Evolutionary conservation across 2,329 filamentous ascomycete genomes (phyloP).

Genomic region (Pseudofabraea citricarpa): DNA sequence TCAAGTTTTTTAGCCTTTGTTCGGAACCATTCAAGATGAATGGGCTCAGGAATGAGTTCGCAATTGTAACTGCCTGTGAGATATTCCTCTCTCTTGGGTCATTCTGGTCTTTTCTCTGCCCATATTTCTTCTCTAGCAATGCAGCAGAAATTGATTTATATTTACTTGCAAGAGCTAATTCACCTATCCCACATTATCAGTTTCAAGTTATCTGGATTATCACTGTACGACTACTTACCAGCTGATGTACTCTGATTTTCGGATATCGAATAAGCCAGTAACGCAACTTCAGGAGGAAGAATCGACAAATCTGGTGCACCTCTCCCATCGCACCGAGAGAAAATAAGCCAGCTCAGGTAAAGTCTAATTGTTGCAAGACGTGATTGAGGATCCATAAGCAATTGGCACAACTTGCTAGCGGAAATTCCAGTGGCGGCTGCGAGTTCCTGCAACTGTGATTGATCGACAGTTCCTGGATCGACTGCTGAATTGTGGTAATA

Average conservation of each 20-base stretch:
- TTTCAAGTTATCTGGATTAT: no score
- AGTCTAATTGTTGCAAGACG: constrained; percentile 7
- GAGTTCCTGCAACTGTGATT: constrained; percentile 7
- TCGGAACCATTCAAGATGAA: constrained; percentile 4
- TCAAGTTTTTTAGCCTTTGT: constrained; percentile 6
- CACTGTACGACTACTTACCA: no score
- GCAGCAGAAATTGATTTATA: constrained; percentile 13
- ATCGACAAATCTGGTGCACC: constrained; percentile 1
- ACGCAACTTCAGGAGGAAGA: constrained; percentile 8
- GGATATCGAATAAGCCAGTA: no score
- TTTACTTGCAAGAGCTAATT: constrained; percentile 12
- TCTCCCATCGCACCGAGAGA: constrained; percentile 8
- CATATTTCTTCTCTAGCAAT: constrained; percentile 9
- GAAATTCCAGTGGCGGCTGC: constrained; percentile 3
- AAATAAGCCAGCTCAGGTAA: constrained; percentile 8
- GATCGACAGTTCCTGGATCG: constrained; percentile 5
- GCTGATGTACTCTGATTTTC: no score
- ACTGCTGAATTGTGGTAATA: constrained; percentile 9
- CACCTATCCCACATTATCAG: constrained; percentile 2
- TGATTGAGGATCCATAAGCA: constrained; percentile 9
- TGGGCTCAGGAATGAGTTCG: constrained; percentile 8
- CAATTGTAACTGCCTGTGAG: constrained; percentile 1
- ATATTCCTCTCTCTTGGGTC: constrained; percentile 6
- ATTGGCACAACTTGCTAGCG: constrained; percentile 1
- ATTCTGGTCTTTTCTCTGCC: constrained; percentile 4